Evolutionary conservation across 2,329 filamentous ascomycete species (phyloP), one percentile per base, ranked within the genome.

Genomic region (Colletotrichum lentis): DNA sequence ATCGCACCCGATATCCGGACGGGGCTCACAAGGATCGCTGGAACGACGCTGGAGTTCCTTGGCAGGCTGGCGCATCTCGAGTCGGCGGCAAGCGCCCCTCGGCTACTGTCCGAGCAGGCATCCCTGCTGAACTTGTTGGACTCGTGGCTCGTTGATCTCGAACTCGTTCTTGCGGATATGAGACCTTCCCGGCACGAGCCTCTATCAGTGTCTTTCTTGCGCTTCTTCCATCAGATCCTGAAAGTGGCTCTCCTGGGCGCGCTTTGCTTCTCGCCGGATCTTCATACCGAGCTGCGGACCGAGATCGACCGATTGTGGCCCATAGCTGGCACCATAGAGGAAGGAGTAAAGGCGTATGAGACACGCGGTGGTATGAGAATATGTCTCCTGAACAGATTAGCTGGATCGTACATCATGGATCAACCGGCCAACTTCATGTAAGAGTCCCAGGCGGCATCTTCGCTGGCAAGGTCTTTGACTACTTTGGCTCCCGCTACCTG

Each of bases 401-500:
- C 16, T 47, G 20, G n/a, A n/a, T n/a, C 39, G 14, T 10, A 35
- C 39, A 41, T 41, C 39, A 47, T 47, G 20, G 44, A 4, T n/a
- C 14, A 35, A 52, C 47, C 14, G 18, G 24, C 12, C 47, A 50
- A 18, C 22, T 14, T 50, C 47, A 50, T 50, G 31, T 50, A n/a
- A 14, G 12, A 14, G 47, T n/a, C 10, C n/a, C n/a, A n/a, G 20
- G 83, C 68, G 88, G 88, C 0, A 86, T 88, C 0, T 72, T 91
- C 7, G 83, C 88, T 22, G 90, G 90, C 2, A 84, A 81, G 49
- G 65, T 89, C 0, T 90, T 84, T 71, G 90, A 92, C 72, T 85
- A 80, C 65, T 85, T 87, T 64, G 90, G 90, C 0, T 87, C 89
- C 0, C 82, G 84, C 35, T 82, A 78, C 44, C 77, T 91, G 0